Base-by-base conservation (phyloP, 116 monocot species). In the Posidonia oceanica region DNA sequence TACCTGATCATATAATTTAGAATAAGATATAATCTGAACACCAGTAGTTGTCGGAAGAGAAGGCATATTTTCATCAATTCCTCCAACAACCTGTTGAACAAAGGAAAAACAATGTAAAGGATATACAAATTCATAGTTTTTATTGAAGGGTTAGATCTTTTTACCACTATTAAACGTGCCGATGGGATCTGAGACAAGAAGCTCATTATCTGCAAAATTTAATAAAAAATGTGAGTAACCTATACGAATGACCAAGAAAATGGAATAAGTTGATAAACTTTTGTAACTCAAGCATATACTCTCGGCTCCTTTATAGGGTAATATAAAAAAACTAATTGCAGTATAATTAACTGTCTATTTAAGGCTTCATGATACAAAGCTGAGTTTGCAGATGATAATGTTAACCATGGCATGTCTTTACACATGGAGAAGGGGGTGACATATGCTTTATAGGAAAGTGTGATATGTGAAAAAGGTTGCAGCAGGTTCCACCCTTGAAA, bases 111-210 rank as follows among this genome's bases (percentile, higher is more conserved):
- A 11, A 64, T 14, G 7, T 12, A 38, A 17, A 36, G 16, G 67
- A 12, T 59, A 29, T 39, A 29, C 55, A 68, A 36, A 23, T 23
- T 22, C 4, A 67, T 16, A 67, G 52, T 20, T 3, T 39, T 40
- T 6, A 44, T 54, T 52, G 44, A 55, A 12, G 48, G 1, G 48
- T 4, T 10, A 63, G 56, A 52, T 66, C 42, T 52, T 52, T 80
- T 77, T 83, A 98, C 98, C 90, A 93, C 98, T 67, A 98, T 93
- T 29, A 98, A 76, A 22, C 77, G 98, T 20, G 90, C 84, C 72
- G 83, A 86, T 39, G 90, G 87, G 60, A 98, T 90, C 52, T 88
- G 71, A 36, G 84, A 63, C 71, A 85, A 78, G 77, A 84, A 98
- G 73, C 91, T 93, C 69, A 93, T 76, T 79, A 98, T 71, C 98